These are phyloP conservation scores for Phytophthora capsici DNA, from an alignment of 352 stramenopile species.

Conservation along the genomic window DNA sequence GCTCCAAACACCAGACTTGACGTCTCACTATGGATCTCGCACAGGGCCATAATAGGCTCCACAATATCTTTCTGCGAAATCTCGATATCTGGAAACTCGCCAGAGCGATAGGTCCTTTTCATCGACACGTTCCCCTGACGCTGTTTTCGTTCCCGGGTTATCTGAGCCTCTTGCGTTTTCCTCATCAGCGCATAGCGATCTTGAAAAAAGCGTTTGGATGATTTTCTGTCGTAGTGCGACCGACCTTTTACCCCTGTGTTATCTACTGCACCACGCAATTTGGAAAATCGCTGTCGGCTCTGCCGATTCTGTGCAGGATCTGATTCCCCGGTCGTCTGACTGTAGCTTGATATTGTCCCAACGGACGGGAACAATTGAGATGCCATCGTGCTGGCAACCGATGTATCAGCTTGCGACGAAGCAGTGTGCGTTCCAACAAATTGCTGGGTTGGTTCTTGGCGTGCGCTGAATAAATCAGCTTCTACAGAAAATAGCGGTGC, in stretches of 20 bases:
- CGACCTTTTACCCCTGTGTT: conserved; percentile 8
- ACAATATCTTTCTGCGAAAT: conserved; percentile 76
- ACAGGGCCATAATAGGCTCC: conserved; percentile 68
- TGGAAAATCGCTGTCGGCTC: conserved; percentile 41
- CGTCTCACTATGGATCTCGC: conserved; percentile 52
- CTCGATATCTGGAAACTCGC: conserved; percentile 84
- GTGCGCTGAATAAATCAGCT: conserved; percentile 50
- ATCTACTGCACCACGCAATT: conserved; percentile 18
- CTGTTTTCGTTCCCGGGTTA: conserved; percentile 53
- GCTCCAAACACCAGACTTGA: conserved; percentile 50
- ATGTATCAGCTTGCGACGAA: conserved; percentile 16
- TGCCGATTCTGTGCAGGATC: conserved; percentile 8
- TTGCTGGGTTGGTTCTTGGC: conserved; percentile 5
- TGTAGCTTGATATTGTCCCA: conserved; percentile 5
- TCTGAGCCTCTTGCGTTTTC: conserved; percentile 59
- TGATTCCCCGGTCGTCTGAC: conserved; percentile 10
- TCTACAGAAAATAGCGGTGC: conserved; percentile 81
- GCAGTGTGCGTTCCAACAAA: conserved; percentile 1
- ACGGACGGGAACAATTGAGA: conserved; percentile 52
- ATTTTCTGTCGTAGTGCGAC: conserved; percentile 37
- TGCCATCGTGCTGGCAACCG: conserved; percentile 32
- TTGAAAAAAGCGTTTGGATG: conserved; percentile 66
- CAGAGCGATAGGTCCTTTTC: conserved; percentile 68
- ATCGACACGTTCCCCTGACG: conserved; percentile 66
- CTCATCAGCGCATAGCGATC: conserved; percentile 61